Percentiles rank a stretch among this genome's conserved stretches.
Evolutionary conservation across 2,329 filamentous ascomycete genomes (phyloP).

Genomic region (Chaetomiaceae sp.): DNA sequence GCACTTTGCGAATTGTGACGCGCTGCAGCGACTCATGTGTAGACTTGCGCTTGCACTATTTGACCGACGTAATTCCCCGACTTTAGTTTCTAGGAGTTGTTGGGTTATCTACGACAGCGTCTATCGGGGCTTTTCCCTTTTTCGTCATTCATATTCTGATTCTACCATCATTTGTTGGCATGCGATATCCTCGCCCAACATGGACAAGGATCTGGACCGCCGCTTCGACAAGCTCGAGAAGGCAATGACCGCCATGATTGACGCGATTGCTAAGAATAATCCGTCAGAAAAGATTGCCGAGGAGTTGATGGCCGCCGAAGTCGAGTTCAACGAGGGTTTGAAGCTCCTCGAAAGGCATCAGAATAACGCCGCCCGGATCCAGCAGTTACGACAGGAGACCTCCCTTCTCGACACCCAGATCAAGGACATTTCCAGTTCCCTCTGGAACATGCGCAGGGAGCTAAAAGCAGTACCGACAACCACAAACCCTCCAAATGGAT

Average conservation of each 20-base stretch:
- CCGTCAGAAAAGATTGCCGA: constrained; percentile 63
- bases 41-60: no score
- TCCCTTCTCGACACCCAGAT: constrained; percentile 66
- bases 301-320: constrained; percentile 67
- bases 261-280: constrained; percentile 79
- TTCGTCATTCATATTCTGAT: no score
- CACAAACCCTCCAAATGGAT: constrained; percentile 32
- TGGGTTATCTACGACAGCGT: no score
- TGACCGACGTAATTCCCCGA: no score
- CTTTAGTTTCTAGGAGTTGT: no score
- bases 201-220: constrained; percentile 59
- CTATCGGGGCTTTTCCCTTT: no score
- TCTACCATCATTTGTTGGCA: background rate
- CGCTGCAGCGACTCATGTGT: no score
- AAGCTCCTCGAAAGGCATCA: constrained; percentile 68
- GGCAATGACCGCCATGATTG: constrained; percentile 64
- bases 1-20: no score
- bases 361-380: constrained; percentile 65
- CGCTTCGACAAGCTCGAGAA: constrained; percentile 65
- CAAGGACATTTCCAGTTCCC: constrained; percentile 62
- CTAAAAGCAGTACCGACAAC: constrained; percentile 61
- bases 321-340: constrained; percentile 61
- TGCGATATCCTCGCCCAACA: constrained; percentile 35
- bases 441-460: constrained; percentile 69
- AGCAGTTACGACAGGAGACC: constrained; percentile 62